A percentile compares a stretch with the other conserved stretches of the same genome.
These are phyloP conservation scores for Corynespora cassiicola DNA, from an alignment of 2,329 filamentous ascomycete genomes.

Conservation along the genomic window DNA sequence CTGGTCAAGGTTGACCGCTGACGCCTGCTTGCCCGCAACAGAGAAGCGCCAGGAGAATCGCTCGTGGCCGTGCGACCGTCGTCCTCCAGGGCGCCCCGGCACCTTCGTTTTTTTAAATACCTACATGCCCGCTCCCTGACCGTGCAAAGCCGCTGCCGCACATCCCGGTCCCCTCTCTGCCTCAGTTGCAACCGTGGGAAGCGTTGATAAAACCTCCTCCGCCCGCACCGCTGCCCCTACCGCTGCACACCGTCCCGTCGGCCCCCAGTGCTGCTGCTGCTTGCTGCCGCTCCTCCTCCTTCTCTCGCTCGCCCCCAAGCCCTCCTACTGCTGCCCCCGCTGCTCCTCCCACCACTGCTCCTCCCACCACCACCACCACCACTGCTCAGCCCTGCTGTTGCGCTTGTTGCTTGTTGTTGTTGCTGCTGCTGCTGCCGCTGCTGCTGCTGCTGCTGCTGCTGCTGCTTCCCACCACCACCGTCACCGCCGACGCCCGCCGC, in stretches of 20 bases:
- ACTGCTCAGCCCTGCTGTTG: constrained; percentile 1
- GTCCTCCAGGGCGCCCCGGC: no score
- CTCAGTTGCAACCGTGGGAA: constrained; percentile 1
- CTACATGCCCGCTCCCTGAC: no score
- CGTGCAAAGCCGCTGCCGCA: no score
- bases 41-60: no score
- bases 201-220: constrained; percentile 29
- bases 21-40: no score
- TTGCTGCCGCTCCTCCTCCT: constrained; percentile 4
- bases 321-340: neutral
- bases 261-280: constrained; percentile 7
- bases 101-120: no score
- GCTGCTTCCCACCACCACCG: neutral
- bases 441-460: constrained; percentile 6
- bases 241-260: neutral
- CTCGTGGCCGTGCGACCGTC: no score
- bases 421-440: neutral
- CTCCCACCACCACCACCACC: constrained; percentile 1
- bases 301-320: neutral
- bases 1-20: no score
- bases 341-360: constrained; percentile 2
- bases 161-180: no score
- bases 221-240: constrained; percentile 2
- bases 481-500: neutral
- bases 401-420: neutral